A percentile compares a stretch with the other conserved stretches of the same genome.
These are phyloP conservation scores for Hylodesmum podocarpum DNA, from an alignment of 306 rosid genomes.

Conservation along the genomic window DNA sequence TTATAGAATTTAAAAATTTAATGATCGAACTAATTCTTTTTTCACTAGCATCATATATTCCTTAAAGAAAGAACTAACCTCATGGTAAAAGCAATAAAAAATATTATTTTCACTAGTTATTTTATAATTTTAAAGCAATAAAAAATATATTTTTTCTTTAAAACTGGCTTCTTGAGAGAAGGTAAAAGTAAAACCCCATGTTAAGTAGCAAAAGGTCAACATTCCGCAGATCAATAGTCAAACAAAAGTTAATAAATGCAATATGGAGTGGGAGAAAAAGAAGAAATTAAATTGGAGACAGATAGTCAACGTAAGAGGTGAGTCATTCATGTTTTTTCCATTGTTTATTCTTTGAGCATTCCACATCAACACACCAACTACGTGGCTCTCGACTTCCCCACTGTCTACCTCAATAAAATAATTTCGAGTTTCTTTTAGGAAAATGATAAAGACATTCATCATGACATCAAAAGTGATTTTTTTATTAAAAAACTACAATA, in stretches of 20 bases:
- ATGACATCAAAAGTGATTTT: no score
- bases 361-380: not conserved
- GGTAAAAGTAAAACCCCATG: not conserved
- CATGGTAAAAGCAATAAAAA: no score
- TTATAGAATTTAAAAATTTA: no score
- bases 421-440: no score
- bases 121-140: not conserved
- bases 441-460: no score
- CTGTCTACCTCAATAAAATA: not conserved
- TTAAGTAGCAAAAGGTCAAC: not conserved
- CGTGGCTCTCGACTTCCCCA: not conserved
- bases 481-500: no score
- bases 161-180: not conserved
- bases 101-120: no score
- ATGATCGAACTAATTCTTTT: not conserved
- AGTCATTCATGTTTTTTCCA: not conserved
- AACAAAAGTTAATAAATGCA: conserved; percentile 17
- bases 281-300: not conserved
- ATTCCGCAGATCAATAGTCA: conserved; percentile 30
- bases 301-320: conserved; percentile 24
- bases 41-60: not conserved
- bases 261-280: not conserved
- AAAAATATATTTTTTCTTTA: not conserved
- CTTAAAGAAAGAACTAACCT: no score
- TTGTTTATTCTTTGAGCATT: not conserved